A percentile compares a stretch with the other conserved stretches of the same genome.
Conservation (phyloP, 106 monocot species). For the Posidonia australis region DNA sequence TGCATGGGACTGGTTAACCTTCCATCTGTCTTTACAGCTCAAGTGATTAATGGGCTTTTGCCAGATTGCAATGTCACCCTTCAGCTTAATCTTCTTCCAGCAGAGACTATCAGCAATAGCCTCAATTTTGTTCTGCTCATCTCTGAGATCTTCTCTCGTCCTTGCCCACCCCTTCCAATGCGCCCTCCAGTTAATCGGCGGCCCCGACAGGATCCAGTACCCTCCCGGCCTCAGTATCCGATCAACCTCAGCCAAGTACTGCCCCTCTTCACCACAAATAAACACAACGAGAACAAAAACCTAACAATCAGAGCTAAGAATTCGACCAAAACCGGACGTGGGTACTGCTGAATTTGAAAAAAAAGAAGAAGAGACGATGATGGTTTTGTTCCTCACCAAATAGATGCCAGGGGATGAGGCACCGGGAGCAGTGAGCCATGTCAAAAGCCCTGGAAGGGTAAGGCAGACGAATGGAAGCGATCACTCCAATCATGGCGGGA, state of each 20-base stretch:
- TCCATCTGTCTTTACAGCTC: constrained; percentile 23
- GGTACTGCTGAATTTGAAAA: too few relatives aligned
- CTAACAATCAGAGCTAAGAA: neutral
- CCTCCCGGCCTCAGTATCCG: constrained; percentile 45
- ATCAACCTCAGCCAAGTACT: constrained; percentile 38
- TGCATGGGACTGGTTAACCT: constrained; percentile 12
- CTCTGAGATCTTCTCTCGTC: constrained; percentile 27
- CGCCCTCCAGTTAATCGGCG: constrained; percentile 39
- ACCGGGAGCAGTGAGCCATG: constrained; percentile 66
- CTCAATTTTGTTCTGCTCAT: constrained; percentile 38
- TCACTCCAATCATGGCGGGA: constrained; percentile 48
- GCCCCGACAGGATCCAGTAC: constrained; percentile 52
- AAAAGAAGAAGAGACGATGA: neutral
- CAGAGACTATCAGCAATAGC: constrained; percentile 27
- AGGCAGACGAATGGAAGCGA: constrained; percentile 41
- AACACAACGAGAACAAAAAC: neutral
- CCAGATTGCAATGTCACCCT: constrained; percentile 52
- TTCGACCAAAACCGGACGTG: too few relatives aligned
- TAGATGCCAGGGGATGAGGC: constrained; percentile 47
- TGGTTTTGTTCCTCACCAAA: constrained; percentile 10
- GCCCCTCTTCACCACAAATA: constrained; percentile 19
- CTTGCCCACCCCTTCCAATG: constrained; percentile 39
- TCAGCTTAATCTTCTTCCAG: constrained; percentile 45
- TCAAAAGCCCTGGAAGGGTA: constrained; percentile 54
- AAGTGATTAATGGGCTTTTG: constrained; percentile 40